Evolutionary conservation across 352 stramenopile species (phyloP).

Genomic region (Nothophytophthora sp.): DNA sequence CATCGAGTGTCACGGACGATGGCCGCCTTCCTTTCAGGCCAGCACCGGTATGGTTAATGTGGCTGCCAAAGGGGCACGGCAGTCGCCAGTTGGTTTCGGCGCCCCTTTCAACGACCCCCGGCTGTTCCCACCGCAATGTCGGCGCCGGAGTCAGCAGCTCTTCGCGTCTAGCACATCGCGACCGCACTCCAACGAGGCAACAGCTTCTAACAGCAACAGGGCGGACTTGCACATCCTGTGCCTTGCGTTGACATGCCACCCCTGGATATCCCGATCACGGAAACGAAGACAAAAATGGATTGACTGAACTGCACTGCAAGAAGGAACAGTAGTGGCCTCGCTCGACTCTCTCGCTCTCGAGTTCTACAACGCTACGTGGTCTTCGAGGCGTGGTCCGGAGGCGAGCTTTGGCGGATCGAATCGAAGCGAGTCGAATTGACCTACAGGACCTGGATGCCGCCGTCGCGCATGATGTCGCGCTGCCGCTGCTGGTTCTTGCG

Average conservation of each 20-base stretch:
- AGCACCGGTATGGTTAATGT: no score
- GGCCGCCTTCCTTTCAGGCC: no score
- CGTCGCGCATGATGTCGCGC: conserved; percentile 77
- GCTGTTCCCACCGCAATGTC: no score
- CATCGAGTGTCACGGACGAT: no score
- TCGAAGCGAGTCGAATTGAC: conserved; percentile 18
- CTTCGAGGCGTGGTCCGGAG: conserved; percentile 19
- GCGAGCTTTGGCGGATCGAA: conserved; percentile 9
- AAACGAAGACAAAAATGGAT: conserved; percentile 26
- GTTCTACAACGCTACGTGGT: neutral
- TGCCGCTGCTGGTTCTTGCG: conserved; percentile 78
- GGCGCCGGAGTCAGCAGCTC: no score
- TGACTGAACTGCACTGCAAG: conserved; percentile 20
- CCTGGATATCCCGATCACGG: neutral
- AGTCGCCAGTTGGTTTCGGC: no score
- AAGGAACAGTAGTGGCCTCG: conserved; percentile 1
- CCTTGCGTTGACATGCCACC: conserved; percentile 2
- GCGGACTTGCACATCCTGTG: neutral
- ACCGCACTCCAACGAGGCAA: no score
- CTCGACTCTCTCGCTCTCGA: conserved; percentile 4
- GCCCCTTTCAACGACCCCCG: no score
- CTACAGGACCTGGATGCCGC: conserved; percentile 43
- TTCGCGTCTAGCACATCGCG: no score
- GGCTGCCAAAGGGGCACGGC: no score
- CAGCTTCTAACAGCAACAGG: no score